Percentiles rank a stretch among this genome's conserved stretches.
Evolutionary conservation across 257 asterid genomes (phyloP).

Genomic region (Capsicum baccatum): DNA sequence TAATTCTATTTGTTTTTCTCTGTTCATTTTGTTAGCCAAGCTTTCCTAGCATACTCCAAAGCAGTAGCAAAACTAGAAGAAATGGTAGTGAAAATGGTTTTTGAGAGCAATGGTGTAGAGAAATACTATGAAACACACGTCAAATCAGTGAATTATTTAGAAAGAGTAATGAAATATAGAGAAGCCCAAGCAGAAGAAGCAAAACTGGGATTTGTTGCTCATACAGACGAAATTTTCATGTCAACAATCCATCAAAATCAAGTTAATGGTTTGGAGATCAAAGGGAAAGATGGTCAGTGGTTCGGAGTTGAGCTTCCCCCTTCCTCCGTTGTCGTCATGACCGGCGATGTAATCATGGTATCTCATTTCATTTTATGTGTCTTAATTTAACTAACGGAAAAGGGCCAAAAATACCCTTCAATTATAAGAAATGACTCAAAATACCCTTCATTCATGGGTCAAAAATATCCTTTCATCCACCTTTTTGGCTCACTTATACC

Average conservation of each 20-base stretch:
- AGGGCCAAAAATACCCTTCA: too few species aligned
- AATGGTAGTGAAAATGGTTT: conserved; percentile 61
- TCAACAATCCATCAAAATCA: conserved; percentile 70
- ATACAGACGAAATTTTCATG: conserved; percentile 80
- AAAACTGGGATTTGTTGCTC: conserved; percentile 64
- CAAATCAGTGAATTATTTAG: conserved; percentile 48
- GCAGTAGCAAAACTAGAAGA: conserved; percentile 63
- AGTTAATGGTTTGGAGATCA: conserved; percentile 69
- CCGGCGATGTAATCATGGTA: conserved; percentile 83
- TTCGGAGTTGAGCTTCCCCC: conserved; percentile 58
- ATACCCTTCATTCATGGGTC: too few species aligned
- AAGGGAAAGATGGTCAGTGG: conserved; percentile 69
- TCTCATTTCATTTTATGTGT: background rate
- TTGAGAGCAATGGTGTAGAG: conserved; percentile 67
- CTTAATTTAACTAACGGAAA: conserved; percentile 32
- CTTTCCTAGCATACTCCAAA: conserved; percentile 50
- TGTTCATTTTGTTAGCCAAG: conserved; percentile 40
- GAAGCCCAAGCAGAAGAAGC: conserved; percentile 47
- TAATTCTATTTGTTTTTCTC: too few species aligned
- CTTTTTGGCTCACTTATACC: too few species aligned
- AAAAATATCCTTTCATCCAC: too few species aligned
- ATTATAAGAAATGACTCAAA: too few species aligned
- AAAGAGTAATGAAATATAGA: conserved; percentile 68
- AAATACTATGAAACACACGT: conserved; percentile 51
- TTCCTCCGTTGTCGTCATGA: conserved; percentile 71